phyloP scores from a whole-genome alignment of 345 rosid genomes.

The Raphanus raphanistrum region DNA sequence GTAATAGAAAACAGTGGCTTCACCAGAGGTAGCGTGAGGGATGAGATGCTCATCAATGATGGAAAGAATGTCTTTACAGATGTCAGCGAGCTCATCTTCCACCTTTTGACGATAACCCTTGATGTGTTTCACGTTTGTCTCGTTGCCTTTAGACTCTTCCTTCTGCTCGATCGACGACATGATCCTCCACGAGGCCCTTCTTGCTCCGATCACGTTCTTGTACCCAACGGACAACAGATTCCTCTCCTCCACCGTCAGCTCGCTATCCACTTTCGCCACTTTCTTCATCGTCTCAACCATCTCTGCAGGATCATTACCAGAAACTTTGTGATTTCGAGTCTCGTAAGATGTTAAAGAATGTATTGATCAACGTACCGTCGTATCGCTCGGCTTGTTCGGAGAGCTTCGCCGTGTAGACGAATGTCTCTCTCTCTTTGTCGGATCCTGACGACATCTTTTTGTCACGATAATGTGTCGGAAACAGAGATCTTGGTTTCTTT shows the following conservation, averaged over 20 bases:
- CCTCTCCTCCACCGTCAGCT: slow-evolving; percentile 95
- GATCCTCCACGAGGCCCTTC: slow-evolving; percentile 96
- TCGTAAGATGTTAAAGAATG: not conserved
- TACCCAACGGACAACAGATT: slow-evolving; percentile 94
- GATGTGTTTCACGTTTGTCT: slow-evolving; percentile 77
- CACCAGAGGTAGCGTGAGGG: slow-evolving; percentile 80
- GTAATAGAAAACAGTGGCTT: slow-evolving; percentile 96
- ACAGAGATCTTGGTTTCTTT: not conserved
- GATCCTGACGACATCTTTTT: slow-evolving; percentile 42
- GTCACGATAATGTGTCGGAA: slow-evolving; percentile 26
- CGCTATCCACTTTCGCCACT: slow-evolving; percentile 71
- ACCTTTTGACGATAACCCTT: slow-evolving; percentile 85
- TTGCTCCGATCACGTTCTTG: slow-evolving; percentile 85
- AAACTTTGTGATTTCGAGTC: not conserved
- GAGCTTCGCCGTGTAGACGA: slow-evolving; percentile 95
- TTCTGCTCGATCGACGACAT: slow-evolving; percentile 98
- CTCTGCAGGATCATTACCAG: slow-evolving; percentile 45
- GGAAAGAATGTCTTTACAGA: slow-evolving; percentile 77
- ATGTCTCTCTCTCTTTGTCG: slow-evolving; percentile 83
- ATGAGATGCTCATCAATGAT: slow-evolving; percentile 87
- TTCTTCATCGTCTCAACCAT: slow-evolving; percentile 98
- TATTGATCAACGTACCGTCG: slow-evolving; percentile 51
- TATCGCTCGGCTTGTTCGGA: slow-evolving; percentile 96
- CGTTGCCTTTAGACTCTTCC: slow-evolving; percentile 92
- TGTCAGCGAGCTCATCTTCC: slow-evolving; percentile 86